Evolutionary conservation across 1,284 basidiomycete genomes (phyloP).

Genomic region (Ustilago bromivora): DNA sequence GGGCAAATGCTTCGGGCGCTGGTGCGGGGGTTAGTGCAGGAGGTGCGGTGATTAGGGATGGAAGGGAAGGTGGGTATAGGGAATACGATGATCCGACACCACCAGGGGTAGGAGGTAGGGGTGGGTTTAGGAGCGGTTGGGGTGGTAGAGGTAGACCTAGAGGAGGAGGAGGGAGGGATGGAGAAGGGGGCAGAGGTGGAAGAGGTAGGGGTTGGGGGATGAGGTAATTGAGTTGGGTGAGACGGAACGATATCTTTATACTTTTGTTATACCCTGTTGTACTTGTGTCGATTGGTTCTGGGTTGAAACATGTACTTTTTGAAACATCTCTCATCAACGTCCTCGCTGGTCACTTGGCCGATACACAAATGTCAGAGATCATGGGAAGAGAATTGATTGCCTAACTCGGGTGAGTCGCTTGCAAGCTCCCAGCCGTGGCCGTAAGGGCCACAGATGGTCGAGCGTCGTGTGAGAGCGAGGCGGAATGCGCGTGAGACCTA

Average conservation of each 20-base stretch:
- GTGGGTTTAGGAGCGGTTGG: not conserved
- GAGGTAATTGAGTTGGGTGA: slow-evolving; percentile 5
- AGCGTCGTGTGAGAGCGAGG: too few relatives aligned
- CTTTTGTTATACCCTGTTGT: too few relatives aligned
- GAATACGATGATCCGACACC: slow-evolving; percentile 24
- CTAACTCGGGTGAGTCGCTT: too few relatives aligned
- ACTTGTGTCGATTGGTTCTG: too few relatives aligned
- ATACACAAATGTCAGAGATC: too few relatives aligned
- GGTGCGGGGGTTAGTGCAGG: not conserved
- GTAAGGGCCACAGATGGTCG: too few relatives aligned
- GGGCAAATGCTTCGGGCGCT: slow-evolving; percentile 7
- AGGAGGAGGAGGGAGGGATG: slow-evolving; percentile 11
- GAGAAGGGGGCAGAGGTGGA: slow-evolving; percentile 8
- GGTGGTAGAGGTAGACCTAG: slow-evolving; percentile 3
- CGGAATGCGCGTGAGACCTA: too few relatives aligned
- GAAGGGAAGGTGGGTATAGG: slow-evolving; percentile 10
- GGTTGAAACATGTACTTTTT: too few relatives aligned
- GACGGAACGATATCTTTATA: slow-evolving; percentile 27
- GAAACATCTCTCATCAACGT: too few relatives aligned
- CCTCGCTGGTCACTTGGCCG: too few relatives aligned
- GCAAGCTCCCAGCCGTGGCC: too few relatives aligned
- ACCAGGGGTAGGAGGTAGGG: not conserved
- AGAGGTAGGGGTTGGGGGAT: slow-evolving; percentile 7
- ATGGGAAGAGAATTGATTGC: too few relatives aligned
- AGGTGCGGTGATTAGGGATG: not conserved